Base-by-base conservation (phyloP, 2,329 filamentous ascomycete genomes). In the Leptodontidium sp. region DNA sequence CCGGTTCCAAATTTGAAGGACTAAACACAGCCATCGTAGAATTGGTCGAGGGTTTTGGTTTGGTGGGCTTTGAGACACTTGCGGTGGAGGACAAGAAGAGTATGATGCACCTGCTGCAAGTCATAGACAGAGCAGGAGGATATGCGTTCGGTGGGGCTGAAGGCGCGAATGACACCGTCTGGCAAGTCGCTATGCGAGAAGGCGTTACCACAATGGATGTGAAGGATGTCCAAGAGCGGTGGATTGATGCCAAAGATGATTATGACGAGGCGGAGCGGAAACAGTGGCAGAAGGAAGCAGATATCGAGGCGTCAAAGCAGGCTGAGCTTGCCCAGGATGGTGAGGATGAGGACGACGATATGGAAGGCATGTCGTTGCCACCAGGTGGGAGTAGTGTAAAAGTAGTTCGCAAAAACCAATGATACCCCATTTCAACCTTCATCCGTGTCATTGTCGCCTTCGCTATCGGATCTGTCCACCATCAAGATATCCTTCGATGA, bases 41-140 rank as follows among this genome's bases (percentile, higher is more conserved):
- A 49, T 84, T 99, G 58, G 92, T 99, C 45, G 92, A 97, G 77
- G 93, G 91, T 76, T 98, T 98, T 78, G 91, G 92, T 0, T 86
- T 99, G 4, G 94, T 99, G 1, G 89, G 90, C 0, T 99, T 97
- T 77, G 94, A 98, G 79, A 97, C 97, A 0, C 83, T 99, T 38
- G 94, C 96, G 0, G 94, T 99, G 0, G 96, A 99, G 81, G 96
- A 99, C 78, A 98, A 97, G 80, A 93, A 91, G 81, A 97, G 93
- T 78, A 98, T 99, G 94, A 97, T 97, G 88, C 90, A 92, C 74
- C 84, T 99, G 4, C 83, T 99, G 63, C 89, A 92, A 57, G 91
- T 95, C 0, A 94, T 99, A 77, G 96, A 99, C 79, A 88, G 96
- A 52, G 95, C 96, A 0, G 91, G 93, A 11, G 96, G 96, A 0